These are phyloP conservation scores for Fusarium drepaniforme DNA, from an alignment of 2,329 filamentous ascomycete species.

Conservation along the genomic window DNA sequence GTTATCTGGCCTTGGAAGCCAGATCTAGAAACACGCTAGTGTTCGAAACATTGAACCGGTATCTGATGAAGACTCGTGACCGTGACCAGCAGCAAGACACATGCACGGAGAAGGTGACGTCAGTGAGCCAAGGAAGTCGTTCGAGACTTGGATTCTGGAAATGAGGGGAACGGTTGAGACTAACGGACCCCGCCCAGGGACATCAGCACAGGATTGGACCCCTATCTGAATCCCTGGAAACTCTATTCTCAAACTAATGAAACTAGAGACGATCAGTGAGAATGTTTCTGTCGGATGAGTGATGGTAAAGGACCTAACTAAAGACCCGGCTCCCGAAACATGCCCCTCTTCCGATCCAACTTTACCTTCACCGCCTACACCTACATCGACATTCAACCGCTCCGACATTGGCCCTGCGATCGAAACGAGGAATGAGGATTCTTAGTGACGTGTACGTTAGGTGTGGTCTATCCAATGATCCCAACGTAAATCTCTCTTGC, in stretches of 20 bases:
- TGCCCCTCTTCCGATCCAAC: slow-evolving; percentile 54
- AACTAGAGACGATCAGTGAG: not conserved
- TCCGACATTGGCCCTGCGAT: slow-evolving; percentile 61
- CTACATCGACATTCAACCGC: slow-evolving; percentile 61
- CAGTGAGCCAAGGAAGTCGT: not conserved
- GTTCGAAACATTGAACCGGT: not conserved
- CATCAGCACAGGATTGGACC: not conserved
- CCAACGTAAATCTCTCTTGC: too few species aligned
- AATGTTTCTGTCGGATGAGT: not conserved
- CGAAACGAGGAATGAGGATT: not conserved
- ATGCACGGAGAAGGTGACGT: not conserved
- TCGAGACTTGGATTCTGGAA: not conserved
- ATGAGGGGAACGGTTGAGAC: not conserved
- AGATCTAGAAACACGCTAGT: not conserved
- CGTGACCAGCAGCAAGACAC: not conserved
- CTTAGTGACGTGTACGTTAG: not conserved
- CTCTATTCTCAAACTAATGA: not conserved
- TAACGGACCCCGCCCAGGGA: not conserved
- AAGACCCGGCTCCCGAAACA: slow-evolving; percentile 42
- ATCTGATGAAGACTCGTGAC: not conserved
- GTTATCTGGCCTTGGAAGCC: not conserved
- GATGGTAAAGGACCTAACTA: not conserved
- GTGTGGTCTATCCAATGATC: not conserved
- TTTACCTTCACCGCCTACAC: slow-evolving; percentile 64
- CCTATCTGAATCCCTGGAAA: not conserved